Percentiles rank a stretch among this genome's conserved stretches.
These are phyloP conservation scores for Anthracocystis walkeri DNA, from an alignment of 1,284 basidiomycete genomes.

Conservation along the genomic window DNA sequence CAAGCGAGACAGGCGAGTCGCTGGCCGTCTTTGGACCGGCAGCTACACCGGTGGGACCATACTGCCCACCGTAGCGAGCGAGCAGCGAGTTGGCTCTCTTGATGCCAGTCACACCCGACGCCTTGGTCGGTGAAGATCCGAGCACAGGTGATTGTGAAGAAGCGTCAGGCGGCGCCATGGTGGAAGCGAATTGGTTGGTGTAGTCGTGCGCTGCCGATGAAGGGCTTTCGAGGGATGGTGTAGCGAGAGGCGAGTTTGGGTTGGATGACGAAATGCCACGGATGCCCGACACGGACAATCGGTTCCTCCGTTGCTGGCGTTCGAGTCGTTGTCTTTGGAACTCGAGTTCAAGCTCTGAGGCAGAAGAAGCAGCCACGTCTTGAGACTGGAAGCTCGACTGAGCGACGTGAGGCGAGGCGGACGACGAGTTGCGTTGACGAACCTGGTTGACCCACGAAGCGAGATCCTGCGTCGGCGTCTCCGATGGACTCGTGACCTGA, in stretches of 20 bases:
- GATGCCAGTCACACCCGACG: slow-evolving; percentile 39
- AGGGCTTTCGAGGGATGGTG: slow-evolving; percentile 26
- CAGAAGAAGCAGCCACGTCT: slow-evolving; percentile 17
- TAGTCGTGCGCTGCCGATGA: slow-evolving; percentile 8
- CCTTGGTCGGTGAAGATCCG: slow-evolving; percentile 40
- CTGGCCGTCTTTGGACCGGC: slow-evolving; percentile 33
- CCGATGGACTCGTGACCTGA: slow-evolving; percentile 12
- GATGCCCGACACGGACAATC: slow-evolving; percentile 39
- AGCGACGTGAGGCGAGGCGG: slow-evolving; percentile 15
- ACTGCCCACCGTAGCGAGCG: slow-evolving; percentile 64
- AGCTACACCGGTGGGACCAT: slow-evolving; percentile 66
- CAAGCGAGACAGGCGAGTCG: slow-evolving; percentile 62
- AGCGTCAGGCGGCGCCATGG: slow-evolving; percentile 33
- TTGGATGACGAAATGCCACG: slow-evolving; percentile 46
- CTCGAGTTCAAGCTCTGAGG: slow-evolving; percentile 40
- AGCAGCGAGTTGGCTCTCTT: slow-evolving; percentile 57
- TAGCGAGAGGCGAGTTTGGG: slow-evolving; percentile 35
- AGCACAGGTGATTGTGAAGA: slow-evolving; percentile 35
- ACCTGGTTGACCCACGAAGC: slow-evolving; percentile 48
- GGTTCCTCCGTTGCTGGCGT: slow-evolving; percentile 41
- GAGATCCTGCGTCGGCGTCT: slow-evolving; percentile 39
- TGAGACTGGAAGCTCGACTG: slow-evolving; percentile 3
- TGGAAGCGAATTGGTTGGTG: neutral
- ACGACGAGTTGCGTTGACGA: slow-evolving; percentile 42
- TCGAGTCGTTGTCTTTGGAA: slow-evolving; percentile 43